Percentiles rank a stretch among this genome's conserved stretches.
These are phyloP conservation scores for Myochromella boudieri DNA, from an alignment of 768 basidiomycete species.

Conservation along the genomic window DNA sequence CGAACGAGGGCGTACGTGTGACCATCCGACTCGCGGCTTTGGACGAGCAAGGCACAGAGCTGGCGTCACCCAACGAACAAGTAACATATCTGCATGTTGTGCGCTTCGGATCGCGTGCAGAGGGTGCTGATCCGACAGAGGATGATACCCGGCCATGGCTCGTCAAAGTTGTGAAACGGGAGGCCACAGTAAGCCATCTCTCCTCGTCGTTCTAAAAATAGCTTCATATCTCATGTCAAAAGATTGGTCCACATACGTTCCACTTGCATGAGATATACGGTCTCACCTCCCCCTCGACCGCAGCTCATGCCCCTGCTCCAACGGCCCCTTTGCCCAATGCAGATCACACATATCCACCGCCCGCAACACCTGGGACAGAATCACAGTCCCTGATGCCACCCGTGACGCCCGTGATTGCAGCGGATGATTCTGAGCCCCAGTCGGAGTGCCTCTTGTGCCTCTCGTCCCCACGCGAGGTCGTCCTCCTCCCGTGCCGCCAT, in stretches of 20 bases:
- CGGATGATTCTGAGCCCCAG: constrained; percentile 65
- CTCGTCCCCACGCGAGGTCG: constrained; percentile 85
- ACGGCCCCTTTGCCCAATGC: constrained; percentile 27
- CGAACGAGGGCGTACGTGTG: constrained; percentile 70
- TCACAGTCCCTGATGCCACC: constrained; percentile 21
- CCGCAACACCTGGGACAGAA: constrained; percentile 28
- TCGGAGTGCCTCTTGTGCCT: constrained; percentile 93
- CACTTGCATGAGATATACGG: constrained; percentile 95
- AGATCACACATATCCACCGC: constrained; percentile 14
- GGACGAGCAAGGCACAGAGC: constrained; percentile 68
- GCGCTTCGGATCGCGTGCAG: constrained; percentile 54
- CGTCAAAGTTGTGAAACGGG: constrained; percentile 89
- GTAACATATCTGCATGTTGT: constrained; percentile 86
- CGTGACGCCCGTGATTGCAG: constrained; percentile 19
- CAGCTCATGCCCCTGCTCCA: constrained; percentile 26
- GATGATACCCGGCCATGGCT: constrained; percentile 82
- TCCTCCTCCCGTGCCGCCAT: constrained; percentile 90
- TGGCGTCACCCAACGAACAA: constrained; percentile 79
- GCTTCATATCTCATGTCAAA: neutral
- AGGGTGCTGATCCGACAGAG: constrained; percentile 34
- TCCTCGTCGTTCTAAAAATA: constrained; percentile 3
- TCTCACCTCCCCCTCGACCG: constrained; percentile 56
- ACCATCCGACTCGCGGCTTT: constrained; percentile 81
- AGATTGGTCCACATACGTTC: constrained; percentile 94
- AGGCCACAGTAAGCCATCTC: constrained; percentile 63